Evolutionary conservation across 129 eudicot species (phyloP).

Genomic region (Deinandra increscens): DNA sequence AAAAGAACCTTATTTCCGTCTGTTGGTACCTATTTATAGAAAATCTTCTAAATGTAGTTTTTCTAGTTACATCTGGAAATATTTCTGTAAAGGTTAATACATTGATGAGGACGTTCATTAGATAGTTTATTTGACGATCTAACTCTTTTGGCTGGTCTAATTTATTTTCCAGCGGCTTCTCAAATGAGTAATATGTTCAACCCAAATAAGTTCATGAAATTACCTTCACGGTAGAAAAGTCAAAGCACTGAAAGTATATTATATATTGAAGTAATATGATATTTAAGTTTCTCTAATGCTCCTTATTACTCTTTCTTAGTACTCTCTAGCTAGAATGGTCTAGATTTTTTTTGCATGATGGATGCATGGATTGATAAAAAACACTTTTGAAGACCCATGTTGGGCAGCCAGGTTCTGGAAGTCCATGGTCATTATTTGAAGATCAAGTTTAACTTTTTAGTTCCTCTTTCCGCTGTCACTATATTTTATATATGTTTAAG

Average conservation of each 20-base stretch:
- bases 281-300: background rate
- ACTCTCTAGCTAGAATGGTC: background rate
- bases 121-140: constrained; percentile 46
- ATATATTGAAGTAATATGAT: constrained; percentile 4
- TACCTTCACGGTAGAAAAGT: constrained; percentile 71
- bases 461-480: constrained; percentile 16
- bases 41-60: background rate
- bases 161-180: constrained; percentile 76
- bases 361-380: no score
- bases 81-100: background rate
- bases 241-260: constrained; percentile 76
- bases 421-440: constrained; percentile 85
- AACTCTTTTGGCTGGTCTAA: constrained; percentile 48
- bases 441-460: constrained; percentile 61
- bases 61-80: background rate
- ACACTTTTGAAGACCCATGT: constrained; percentile 53
- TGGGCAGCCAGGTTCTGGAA: constrained; percentile 82
- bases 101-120: background rate
- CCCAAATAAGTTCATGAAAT: constrained; percentile 71
- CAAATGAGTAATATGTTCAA: constrained; percentile 95
- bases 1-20: no score
- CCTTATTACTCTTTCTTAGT: background rate
- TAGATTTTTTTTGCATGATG: constrained; percentile 15
- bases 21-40: no score
- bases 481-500: background rate